Evolutionary conservation across 176 grass and related monocot genomes (phyloP), one percentile per base, ranked within the genome.

Genomic region (Canna indica): DNA sequence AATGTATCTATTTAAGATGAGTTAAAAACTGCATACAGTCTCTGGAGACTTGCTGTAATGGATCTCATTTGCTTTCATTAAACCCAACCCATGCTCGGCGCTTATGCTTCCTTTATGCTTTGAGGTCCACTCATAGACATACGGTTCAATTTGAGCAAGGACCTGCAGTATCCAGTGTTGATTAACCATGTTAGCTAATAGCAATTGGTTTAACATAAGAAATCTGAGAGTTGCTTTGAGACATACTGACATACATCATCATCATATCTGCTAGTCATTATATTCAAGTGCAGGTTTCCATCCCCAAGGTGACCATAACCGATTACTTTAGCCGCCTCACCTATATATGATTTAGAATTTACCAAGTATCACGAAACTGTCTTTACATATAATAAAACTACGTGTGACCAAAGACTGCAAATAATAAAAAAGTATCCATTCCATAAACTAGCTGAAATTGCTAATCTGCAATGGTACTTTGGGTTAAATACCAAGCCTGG

Each of bases 51-150:
- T 97, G 78, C 93, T 97, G 76, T 97, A 97, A 65, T 90, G 86
- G 79, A 97, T 97, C 68, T 97, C 92, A 64, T 97, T 81, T 20
- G 88, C 86, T 90, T 97, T 97, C 88, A 92, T 97, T 78, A 85
- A 75, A 44, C 93, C 93, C 76, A 92, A 76, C 0, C 93, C 93
- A 39, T 97, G 93, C 77, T 92, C 93, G 36, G 94, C 86, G 70
- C 89, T 97, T 65, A 97, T 83, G 79, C 94, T 97, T 85, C 94
- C 94, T 87, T 86, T 92, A 38, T 97, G 88, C 29, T 53, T 70
- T 53, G 92, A 84, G 36, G 88, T 96, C 92, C 91, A 96, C 79
- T 96, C 91, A 32, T 91, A 97, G 48, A 97, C 88, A 65, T 85
- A 92, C 32, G 93, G 88, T 79, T 97, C 93, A 65, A 97, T 90